Conservation (phyloP, 768 basidiomycete genomes). For the Gymnopilus junonius region DNA sequence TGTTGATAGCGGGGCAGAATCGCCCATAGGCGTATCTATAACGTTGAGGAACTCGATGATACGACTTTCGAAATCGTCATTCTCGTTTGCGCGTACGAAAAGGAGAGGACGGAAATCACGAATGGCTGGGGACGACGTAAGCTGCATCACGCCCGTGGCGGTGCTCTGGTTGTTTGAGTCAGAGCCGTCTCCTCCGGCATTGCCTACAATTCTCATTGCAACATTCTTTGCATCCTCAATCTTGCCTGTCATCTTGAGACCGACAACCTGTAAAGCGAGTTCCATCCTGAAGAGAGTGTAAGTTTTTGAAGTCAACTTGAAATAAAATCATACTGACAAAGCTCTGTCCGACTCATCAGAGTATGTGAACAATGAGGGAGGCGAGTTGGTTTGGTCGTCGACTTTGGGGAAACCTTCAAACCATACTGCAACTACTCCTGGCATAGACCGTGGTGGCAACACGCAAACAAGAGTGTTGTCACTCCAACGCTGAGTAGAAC, state of each 20-base stretch:
- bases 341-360: slow-evolving; percentile 89
- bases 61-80: slow-evolving; percentile 70
- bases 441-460: slow-evolving; percentile 77
- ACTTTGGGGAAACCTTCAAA: slow-evolving; percentile 77
- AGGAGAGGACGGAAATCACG: slow-evolving; percentile 63
- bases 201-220: slow-evolving; percentile 90
- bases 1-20: slow-evolving; percentile 42
- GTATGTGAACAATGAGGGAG: slow-evolving; percentile 82
- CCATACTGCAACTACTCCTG: slow-evolving; percentile 91
- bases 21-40: slow-evolving; percentile 65
- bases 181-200: slow-evolving; percentile 57
- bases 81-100: slow-evolving; percentile 55
- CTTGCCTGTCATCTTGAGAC: slow-evolving; percentile 95
- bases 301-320: slow-evolving; percentile 13
- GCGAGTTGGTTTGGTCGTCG: slow-evolving; percentile 51
- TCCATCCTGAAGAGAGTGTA: slow-evolving; percentile 73
- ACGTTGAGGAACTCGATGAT: slow-evolving; percentile 83
- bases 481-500: slow-evolving; percentile 89
- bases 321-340: slow-evolving; percentile 58
- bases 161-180: slow-evolving; percentile 38
- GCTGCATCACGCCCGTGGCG: slow-evolving; percentile 56
- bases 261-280: slow-evolving; percentile 92
- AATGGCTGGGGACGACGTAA: slow-evolving; percentile 46
- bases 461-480: slow-evolving; percentile 93
- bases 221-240: slow-evolving; percentile 93